Conservation (phyloP, 2,329 filamentous ascomycete species). For the Epichloe amarillans region DNA sequence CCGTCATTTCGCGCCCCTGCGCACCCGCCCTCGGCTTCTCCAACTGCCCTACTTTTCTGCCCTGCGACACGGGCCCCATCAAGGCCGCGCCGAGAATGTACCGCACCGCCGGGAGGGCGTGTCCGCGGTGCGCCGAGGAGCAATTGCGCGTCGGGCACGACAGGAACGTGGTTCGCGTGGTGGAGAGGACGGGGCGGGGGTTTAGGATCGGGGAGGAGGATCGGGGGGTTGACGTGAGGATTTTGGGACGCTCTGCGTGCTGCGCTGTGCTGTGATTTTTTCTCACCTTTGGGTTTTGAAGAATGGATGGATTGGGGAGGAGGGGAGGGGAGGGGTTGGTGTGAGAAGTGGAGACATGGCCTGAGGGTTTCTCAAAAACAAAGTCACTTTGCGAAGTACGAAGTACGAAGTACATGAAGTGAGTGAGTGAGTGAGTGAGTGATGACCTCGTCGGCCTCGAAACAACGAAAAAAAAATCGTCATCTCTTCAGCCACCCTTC, state of each 20-base stretch:
- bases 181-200: conserved; percentile 29
- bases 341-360: background rate
- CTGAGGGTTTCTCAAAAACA: no score
- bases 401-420: no score
- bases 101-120: conserved; percentile 23
- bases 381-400: no score
- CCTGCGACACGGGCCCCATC: conserved; percentile 17
- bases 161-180: conserved; percentile 32
- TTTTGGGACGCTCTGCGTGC: conserved; percentile 9
- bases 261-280: conserved; percentile 10
- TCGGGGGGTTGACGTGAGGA: conserved; percentile 22
- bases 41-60: conserved; percentile 30
- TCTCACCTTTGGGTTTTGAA: no score
- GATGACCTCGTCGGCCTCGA: no score
- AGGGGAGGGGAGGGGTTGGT: no score
- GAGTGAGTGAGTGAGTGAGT: no score
- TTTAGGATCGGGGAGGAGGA: conserved; percentile 32
- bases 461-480: no score
- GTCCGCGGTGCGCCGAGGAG: conserved; percentile 25
- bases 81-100: conserved; percentile 23
- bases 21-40: conserved; percentile 35
- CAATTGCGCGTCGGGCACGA: conserved; percentile 28
- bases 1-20: conserved; percentile 33
- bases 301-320: no score
- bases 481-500: no score